Evolutionary conservation across 1,139 yeast species (phyloP), one percentile per base, ranked within the genome.

Genomic region (Debaryomyces singareniensis): DNA sequence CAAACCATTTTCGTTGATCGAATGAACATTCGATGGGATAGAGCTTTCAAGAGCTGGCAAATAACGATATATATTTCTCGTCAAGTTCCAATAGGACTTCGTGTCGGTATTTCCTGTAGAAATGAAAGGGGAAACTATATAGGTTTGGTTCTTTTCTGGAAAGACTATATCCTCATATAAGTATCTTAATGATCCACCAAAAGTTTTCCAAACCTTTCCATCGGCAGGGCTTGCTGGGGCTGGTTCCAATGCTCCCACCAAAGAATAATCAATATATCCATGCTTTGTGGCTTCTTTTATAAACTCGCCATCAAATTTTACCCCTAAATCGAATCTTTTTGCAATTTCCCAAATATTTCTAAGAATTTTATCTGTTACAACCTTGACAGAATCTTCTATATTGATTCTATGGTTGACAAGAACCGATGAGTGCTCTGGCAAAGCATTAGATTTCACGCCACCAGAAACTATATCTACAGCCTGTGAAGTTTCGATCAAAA

Each of bases 401-500:
- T 76, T 70, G 32, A 78, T 65, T 38, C 87, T 62, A 39, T 76
- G 76, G 51, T 80, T 78, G 26, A 80, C 64, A 29, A 66, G 49
- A 13, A 77, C 59, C 4, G 64, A 58, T 4, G 73, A 81, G 38
- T 61, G 65, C 46, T 83, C 93, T 1, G 94, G 94, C 34, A 83
- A 60, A 2, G 91, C 89, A 46, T 81, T 81, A 20, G 75, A 59
- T 51, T 81, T 81, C 26, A 70, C 69, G 13, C 91, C 91, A 6
- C 89, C 89, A n/a, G 55, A 43, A 29, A 81, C 61, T 7, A 78
- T 61, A 49, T 81, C 87, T n/a, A 73, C 63, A 0, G 87, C 84
- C 47, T 78, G 85, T 5, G 84, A 69, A 1, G 87, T 78, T 28
- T 68, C 62, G 30, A 80, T 59, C 16, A 75, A 51, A 43, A 62